phyloP scores from a whole-genome alignment of 148 eudicot genomes.

The Chenopodium formosanum region DNA sequence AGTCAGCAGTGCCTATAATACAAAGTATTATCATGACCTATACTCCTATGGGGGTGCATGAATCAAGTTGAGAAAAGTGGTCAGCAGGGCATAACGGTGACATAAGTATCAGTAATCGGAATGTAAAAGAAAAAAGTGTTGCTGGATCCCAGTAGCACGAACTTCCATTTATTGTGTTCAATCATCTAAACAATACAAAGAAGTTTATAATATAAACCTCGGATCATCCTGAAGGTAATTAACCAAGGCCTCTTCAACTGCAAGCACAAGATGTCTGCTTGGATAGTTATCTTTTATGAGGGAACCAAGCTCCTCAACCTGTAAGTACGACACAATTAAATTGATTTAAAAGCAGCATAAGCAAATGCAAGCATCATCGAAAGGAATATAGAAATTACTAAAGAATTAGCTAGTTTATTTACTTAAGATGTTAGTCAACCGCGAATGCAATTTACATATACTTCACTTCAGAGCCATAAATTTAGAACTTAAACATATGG shows the following conservation, averaged over 20 bases:
- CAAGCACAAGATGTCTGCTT: constrained; percentile 83
- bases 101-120: neutral
- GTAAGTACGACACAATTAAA: constrained; percentile 17
- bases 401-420: neutral
- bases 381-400: neutral
- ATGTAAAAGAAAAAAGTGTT: neutral
- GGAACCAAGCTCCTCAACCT: constrained; percentile 97
- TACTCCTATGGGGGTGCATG: neutral
- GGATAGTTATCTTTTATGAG: constrained; percentile 78
- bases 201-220: constrained; percentile 42
- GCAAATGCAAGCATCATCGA: neutral
- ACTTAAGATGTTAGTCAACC: neutral
- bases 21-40: neutral
- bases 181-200: neutral
- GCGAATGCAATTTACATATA: neutral
- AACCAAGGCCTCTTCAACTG: constrained; percentile 73
- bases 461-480: neutral
- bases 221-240: constrained; percentile 66
- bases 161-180: neutral
- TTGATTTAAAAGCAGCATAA: neutral
- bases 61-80: neutral
- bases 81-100: neutral
- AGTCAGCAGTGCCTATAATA: neutral
- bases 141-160: no score
- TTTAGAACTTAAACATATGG: neutral